Percentiles rank a stretch among this genome's conserved stretches.
phyloP scores from a whole-genome alignment of 176 grass and related monocot genomes.

The Triticum monococcum region DNA sequence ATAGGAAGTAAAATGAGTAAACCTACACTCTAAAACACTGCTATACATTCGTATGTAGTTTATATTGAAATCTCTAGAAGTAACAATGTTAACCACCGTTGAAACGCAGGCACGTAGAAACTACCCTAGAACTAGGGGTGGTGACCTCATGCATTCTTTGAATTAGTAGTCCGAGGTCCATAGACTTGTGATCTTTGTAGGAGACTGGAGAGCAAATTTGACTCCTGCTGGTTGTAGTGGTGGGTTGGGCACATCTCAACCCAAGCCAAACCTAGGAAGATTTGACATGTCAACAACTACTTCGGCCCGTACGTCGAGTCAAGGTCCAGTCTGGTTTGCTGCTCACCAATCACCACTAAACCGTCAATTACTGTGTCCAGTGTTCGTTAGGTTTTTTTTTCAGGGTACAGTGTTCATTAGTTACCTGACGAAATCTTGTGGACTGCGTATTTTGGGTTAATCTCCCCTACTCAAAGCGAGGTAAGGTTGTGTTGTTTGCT shows the following conservation, averaged over 20 bases:
- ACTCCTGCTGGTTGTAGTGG: not conserved
- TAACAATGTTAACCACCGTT: not conserved
- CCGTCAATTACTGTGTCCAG: not conserved
- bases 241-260: slow-evolving; percentile 57
- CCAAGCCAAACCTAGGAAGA: not conserved
- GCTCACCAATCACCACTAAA: not conserved
- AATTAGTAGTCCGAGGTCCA: not conserved
- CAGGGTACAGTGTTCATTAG: too few species aligned
- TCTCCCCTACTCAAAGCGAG: too few species aligned
- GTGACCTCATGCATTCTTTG: not conserved
- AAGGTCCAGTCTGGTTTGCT: slow-evolving; percentile 16
- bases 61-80: too few species aligned
- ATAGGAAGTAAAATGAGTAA: too few species aligned
- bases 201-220: slow-evolving; percentile 11
- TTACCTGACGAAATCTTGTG: too few species aligned
- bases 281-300: slow-evolving; percentile 31
- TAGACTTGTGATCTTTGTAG: not conserved
- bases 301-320: slow-evolving; percentile 18
- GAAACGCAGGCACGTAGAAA: not conserved
- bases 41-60: too few species aligned
- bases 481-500: too few species aligned
- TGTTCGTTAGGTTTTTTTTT: too few species aligned
- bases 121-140: too few species aligned
- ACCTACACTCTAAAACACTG: too few species aligned
- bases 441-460: too few species aligned